Conservation (phyloP, 805 yeast species). For the Candida easanensis region DNA sequence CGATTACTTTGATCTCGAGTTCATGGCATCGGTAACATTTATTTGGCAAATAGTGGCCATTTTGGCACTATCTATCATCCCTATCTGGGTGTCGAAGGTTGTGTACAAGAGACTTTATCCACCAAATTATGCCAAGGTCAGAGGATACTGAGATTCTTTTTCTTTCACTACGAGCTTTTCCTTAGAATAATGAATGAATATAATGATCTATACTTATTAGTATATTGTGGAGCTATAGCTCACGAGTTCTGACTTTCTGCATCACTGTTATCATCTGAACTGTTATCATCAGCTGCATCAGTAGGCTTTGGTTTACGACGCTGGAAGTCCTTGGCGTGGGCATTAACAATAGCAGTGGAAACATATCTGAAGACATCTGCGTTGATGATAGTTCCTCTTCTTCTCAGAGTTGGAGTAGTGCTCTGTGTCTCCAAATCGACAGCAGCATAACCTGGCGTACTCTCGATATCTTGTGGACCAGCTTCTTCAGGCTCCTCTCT, state of each 20-base stretch:
- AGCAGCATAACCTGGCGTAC: conserved; percentile 5
- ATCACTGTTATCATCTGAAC: conserved; percentile 31
- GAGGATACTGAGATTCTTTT: conserved; percentile 46
- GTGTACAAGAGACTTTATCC: conserved; percentile 78
- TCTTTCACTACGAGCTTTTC: conserved; percentile 12
- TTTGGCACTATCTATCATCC: conserved; percentile 68
- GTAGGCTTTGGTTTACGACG: conserved; percentile 21
- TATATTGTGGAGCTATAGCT: neutral
- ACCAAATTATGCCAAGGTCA: conserved; percentile 96
- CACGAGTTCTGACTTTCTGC: conserved; percentile 25
- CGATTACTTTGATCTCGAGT: conserved; percentile 81
- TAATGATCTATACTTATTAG: neutral
- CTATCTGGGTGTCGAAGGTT: conserved; percentile 84
- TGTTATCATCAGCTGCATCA: conserved; percentile 17
- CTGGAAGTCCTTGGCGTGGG: conserved; percentile 86
- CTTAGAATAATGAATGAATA: conserved; percentile 3
- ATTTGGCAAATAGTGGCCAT: conserved; percentile 68
- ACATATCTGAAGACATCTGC: conserved; percentile 39
- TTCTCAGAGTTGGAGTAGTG: conserved; percentile 13
- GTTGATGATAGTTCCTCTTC: conserved; percentile 20
- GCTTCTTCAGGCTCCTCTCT: conserved; percentile 1
- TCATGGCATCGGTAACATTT: conserved; percentile 55
- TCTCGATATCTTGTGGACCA: conserved; percentile 9
- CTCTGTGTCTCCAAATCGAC: neutral
- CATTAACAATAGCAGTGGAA: conserved; percentile 60